A percentile compares a stretch with the other conserved stretches of the same genome.
phyloP scores from a whole-genome alignment of 2,329 filamentous ascomycete species.

The Diplodia sapinea region DNA sequence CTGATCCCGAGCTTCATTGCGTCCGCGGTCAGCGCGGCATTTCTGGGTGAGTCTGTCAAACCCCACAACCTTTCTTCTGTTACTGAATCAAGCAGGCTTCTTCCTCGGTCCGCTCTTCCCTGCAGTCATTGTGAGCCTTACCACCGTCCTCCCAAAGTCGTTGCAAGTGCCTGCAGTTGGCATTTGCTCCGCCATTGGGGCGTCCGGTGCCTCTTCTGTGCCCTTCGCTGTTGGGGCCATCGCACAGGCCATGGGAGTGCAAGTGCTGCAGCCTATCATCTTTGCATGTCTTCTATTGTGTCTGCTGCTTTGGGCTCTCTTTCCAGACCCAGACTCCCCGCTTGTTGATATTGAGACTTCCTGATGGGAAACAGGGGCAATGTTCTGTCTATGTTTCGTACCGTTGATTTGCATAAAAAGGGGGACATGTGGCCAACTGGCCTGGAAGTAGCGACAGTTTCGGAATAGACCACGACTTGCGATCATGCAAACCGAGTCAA shows the following conservation, averaged over 20 bases:
- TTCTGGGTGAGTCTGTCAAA: background rate
- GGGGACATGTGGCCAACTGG: no score
- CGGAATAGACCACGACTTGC: no score
- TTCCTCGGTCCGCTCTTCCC: constrained; percentile 36
- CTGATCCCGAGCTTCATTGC: constrained; percentile 34
- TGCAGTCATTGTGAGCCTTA: constrained; percentile 32
- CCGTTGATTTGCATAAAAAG: no score
- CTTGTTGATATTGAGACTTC: no score
- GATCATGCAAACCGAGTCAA: no score
- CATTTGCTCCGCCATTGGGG: constrained; percentile 35
- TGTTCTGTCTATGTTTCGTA: no score
- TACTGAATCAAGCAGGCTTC: constrained; percentile 28
- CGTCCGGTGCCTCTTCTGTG: constrained; percentile 42
- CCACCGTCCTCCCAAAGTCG: constrained; percentile 34
- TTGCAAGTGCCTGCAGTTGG: constrained; percentile 35
- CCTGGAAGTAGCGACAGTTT: no score
- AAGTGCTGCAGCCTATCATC: constrained; percentile 55
- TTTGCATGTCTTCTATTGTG: constrained; percentile 43
- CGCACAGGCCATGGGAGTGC: constrained; percentile 42
- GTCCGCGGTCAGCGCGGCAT: constrained; percentile 32
- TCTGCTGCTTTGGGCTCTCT: background rate
- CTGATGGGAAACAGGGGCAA: no score
- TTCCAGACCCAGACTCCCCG: background rate
- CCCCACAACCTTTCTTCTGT: background rate
- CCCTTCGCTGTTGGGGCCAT: constrained; percentile 36